phyloP scores from a whole-genome alignment of 2,329 filamentous ascomycete genomes.

The Xylogone sp. region DNA sequence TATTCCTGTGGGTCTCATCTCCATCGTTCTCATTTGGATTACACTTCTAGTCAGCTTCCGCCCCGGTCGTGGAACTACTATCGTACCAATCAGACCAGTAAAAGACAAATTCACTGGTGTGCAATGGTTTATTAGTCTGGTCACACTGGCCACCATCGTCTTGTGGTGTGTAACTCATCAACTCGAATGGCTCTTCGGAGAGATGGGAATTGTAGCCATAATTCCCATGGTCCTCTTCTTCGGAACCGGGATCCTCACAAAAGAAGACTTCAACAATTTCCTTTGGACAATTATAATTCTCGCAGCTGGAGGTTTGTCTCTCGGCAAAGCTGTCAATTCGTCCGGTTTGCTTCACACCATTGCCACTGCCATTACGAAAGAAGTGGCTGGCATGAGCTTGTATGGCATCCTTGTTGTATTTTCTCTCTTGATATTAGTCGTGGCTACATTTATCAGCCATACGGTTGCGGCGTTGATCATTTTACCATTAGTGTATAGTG shows the following conservation, averaged over 20 bases:
- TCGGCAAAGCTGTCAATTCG: constrained; percentile 91
- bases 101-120: constrained; percentile 84
- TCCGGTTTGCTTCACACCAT: constrained; percentile 90
- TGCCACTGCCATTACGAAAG: constrained; percentile 68
- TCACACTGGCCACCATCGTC: constrained; percentile 79
- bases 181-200: constrained; percentile 82
- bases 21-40: constrained; percentile 83
- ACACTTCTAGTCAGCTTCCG: constrained; percentile 82
- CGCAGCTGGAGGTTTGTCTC: constrained; percentile 84
- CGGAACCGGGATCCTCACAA: constrained; percentile 90
- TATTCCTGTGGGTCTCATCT: constrained; percentile 87
- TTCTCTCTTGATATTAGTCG: constrained; percentile 76
- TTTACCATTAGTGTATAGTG: constrained; percentile 81
- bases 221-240: constrained; percentile 96
- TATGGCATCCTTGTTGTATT: constrained; percentile 89
- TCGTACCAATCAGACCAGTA: constrained; percentile 85
- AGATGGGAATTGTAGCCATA: constrained; percentile 98
- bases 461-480: constrained; percentile 96
- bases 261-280: constrained; percentile 99
- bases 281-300: constrained; percentile 99
- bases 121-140: constrained; percentile 87
- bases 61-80: constrained; percentile 78
- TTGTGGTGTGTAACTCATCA: constrained; percentile 94
- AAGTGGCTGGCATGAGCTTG: constrained; percentile 73
- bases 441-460: constrained; percentile 97